These are phyloP conservation scores for Globisporangium paroecandrum DNA, from an alignment of 352 stramenopile genomes.

Conservation along the genomic window DNA sequence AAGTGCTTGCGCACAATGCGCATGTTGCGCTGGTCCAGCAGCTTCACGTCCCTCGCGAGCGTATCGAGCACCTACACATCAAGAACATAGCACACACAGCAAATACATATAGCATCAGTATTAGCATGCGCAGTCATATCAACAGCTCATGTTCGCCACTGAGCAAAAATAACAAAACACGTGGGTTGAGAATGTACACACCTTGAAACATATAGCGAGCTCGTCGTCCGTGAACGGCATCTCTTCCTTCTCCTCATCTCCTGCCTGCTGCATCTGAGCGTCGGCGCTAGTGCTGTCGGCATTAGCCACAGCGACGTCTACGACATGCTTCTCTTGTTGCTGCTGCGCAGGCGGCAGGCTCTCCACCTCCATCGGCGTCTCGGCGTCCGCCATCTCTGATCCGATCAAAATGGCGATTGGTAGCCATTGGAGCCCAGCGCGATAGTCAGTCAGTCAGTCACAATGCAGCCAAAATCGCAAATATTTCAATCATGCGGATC, in stretches of 20 bases:
- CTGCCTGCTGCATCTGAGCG: slow-evolving; percentile 9
- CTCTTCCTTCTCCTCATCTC: slow-evolving; percentile 27
- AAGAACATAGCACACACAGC: not conserved
- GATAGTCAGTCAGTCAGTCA: slow-evolving; percentile 5
- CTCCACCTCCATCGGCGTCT: slow-evolving; percentile 34
- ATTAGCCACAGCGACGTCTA: not conserved
- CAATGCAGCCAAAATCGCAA: not conserved
- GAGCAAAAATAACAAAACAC: not conserved
- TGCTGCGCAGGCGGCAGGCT: slow-evolving; percentile 22
- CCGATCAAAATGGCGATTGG: slow-evolving; percentile 15
- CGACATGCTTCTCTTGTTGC: not conserved
- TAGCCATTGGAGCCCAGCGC: slow-evolving; percentile 6
- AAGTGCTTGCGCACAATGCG: slow-evolving; percentile 76
- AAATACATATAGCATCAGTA: not conserved
- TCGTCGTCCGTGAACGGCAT: slow-evolving; percentile 79
- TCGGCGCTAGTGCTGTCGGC: not conserved
- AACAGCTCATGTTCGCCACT: not conserved
- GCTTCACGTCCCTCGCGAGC: slow-evolving; percentile 40
- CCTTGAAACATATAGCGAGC: slow-evolving; percentile 52
- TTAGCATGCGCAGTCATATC: not conserved
- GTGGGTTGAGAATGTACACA: slow-evolving; percentile 13
- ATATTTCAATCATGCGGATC: not conserved
- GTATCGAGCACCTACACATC: slow-evolving; percentile 48
- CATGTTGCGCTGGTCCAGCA: slow-evolving; percentile 76
- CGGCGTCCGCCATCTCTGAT: slow-evolving; percentile 16